Conservation (phyloP, 352 stramenopile genomes). For the Phytophthora brassicae region DNA sequence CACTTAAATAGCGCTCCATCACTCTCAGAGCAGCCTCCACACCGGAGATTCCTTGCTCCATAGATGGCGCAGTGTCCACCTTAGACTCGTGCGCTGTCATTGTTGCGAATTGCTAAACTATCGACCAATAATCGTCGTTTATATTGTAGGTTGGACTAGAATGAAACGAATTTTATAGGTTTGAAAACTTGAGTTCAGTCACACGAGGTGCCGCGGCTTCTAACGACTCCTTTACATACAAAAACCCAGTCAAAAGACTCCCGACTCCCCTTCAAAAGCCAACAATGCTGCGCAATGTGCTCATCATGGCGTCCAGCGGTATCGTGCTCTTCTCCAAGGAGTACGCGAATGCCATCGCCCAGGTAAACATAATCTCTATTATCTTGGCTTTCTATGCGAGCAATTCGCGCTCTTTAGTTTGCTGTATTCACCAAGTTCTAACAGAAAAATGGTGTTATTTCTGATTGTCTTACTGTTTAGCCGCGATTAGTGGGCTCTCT, state of each 20-base stretch:
- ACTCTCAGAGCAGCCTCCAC: slow-evolving; percentile 14
- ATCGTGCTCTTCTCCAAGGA: slow-evolving; percentile 94
- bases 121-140: background rate
- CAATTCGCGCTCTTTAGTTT: slow-evolving; percentile 1
- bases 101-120: slow-evolving; percentile 6
- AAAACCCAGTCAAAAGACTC: no score
- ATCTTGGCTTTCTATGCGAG: slow-evolving; percentile 8
- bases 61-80: background rate
- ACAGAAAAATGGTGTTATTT: slow-evolving; percentile 8
- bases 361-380: slow-evolving; percentile 39
- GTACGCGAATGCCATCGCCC: slow-evolving; percentile 85
- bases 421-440: slow-evolving; percentile 13
- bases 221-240: no score
- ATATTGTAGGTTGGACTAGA: no score
- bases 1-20: slow-evolving; percentile 41
- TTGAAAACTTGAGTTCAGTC: slow-evolving; percentile 1
- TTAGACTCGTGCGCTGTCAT: slow-evolving; percentile 23
- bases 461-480: slow-evolving; percentile 32
- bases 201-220: no score
- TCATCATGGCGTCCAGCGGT: slow-evolving; percentile 91
- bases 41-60: slow-evolving; percentile 17
- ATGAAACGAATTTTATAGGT: slow-evolving; percentile 16
- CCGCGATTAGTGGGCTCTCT: slow-evolving; percentile 88
- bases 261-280: slow-evolving; percentile 12
- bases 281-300: slow-evolving; percentile 91